Evolutionary conservation across 495 filamentous ascomycete genomes (phyloP), one percentile per base, ranked within the genome.

Genomic region (Penicillium bovifimosum): DNA sequence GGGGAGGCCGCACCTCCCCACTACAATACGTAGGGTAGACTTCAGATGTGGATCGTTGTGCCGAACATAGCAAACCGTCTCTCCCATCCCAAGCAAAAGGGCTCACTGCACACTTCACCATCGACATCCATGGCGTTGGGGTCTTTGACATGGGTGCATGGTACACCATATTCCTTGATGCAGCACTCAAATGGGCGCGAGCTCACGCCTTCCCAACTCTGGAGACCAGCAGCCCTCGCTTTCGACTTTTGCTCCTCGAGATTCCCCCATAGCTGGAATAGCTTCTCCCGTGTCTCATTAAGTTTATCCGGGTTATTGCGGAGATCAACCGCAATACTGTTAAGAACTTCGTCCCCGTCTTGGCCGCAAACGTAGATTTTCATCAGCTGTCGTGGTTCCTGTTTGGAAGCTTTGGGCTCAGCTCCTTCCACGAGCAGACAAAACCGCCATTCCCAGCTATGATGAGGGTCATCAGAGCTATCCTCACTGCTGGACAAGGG

Each of bases 231-330:
- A 39, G 46, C 20, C 45, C 55, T 48, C 16, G 45, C 44, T 39
- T 47, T 48, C 5, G 32, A 28, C 54, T 87, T 88, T 40, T 61
- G 53, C 62, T 95, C 90, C 64, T 89, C 85, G 6, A 96, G 78
- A 52, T 95, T 78, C 3, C 92, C 92, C 91, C 92, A 97, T 7
- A 97, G 75, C 28, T 80, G 71, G 65, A 84, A 91, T 13, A 96
- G 77, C 60, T 83, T 84, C 61, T 95, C 82, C 34, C 79, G 74
- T 1, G 96, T 67, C 7, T 65, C 47, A 24, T 38, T 56, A 6
- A 95, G 66, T 3, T 62, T 55, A 0, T 60, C 32, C 5, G 62
- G 34, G 32, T 86, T 66, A 43, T 60, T 60, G 14, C 78, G 79
- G 7, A 96, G 79, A 66, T 95, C 74, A n/a, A 65, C 63, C 18